Percentiles rank a stretch among this genome's conserved stretches.
Conservation (phyloP, 2,329 filamentous ascomycete species). For the Graphilbum fragrans region DNA sequence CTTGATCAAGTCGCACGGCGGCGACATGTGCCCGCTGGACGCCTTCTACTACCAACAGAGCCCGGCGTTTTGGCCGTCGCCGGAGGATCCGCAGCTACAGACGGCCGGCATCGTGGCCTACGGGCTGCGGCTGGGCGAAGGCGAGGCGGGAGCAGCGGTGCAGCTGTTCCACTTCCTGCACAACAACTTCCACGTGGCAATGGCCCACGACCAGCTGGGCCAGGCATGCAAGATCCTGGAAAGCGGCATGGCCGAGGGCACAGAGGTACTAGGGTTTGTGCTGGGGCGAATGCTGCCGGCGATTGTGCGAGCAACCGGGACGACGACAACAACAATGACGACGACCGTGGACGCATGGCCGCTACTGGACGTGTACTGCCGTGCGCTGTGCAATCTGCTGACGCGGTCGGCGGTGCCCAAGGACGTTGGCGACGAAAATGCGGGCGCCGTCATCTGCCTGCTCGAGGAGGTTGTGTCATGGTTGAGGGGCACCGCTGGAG, state of each 20-base stretch:
- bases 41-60: slow-evolving; percentile 44
- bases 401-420: slow-evolving; percentile 20
- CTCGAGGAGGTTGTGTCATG: slow-evolving; percentile 17
- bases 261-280: slow-evolving; percentile 32
- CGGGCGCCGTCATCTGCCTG: slow-evolving; percentile 20
- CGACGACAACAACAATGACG: slow-evolving; percentile 8
- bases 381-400: slow-evolving; percentile 27
- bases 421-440: slow-evolving; percentile 22
- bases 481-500: slow-evolving; percentile 7
- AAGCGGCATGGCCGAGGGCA: slow-evolving; percentile 31
- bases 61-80: slow-evolving; percentile 41
- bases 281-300: slow-evolving; percentile 41
- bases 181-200: slow-evolving; percentile 43
- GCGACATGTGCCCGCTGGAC: slow-evolving; percentile 41
- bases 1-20: slow-evolving; percentile 40
- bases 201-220: slow-evolving; percentile 34
- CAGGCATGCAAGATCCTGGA: slow-evolving; percentile 33
- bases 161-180: slow-evolving; percentile 45
- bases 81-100: slow-evolving; percentile 43
- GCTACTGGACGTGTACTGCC: slow-evolving; percentile 36
- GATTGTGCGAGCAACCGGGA: slow-evolving; percentile 27
- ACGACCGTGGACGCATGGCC: slow-evolving; percentile 26
- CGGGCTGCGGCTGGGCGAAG: slow-evolving; percentile 40
- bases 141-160: slow-evolving; percentile 31
- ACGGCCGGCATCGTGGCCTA: slow-evolving; percentile 43